Percentiles rank a stretch among this genome's conserved stretches.
Conservation (phyloP, 106 monocot species). For the Dendrobium catenatum region DNA sequence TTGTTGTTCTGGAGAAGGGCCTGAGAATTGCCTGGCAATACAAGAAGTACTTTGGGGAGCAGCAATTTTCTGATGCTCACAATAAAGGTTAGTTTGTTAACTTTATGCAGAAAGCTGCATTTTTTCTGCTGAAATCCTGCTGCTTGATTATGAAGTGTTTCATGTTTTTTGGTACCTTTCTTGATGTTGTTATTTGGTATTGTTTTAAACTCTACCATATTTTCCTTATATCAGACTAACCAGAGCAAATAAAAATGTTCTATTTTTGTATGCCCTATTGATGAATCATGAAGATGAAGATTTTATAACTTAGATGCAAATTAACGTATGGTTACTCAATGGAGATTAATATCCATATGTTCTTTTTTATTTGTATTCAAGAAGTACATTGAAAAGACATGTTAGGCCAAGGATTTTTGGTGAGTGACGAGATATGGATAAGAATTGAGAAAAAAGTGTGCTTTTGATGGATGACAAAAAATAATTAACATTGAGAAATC, state of each 20-base stretch:
- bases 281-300: background rate
- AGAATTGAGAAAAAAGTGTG: too few species aligned
- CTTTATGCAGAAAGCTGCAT: background rate
- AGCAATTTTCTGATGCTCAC: conserved; percentile 27
- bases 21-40: conserved; percentile 97
- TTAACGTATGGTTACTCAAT: too few species aligned
- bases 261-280: background rate
- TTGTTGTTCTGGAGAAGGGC: conserved; percentile 30
- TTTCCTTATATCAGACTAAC: background rate
- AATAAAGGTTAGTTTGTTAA: conserved; percentile 29
- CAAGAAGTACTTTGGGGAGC: conserved; percentile 86
- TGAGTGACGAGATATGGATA: too few species aligned
- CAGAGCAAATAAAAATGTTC: background rate
- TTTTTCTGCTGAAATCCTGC: conserved; percentile 1
- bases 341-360: too few species aligned
- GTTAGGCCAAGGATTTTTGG: too few species aligned
- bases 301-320: background rate
- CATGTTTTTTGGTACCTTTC: background rate
- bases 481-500: too few species aligned
- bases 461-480: too few species aligned
- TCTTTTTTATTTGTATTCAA: too few species aligned
- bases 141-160: background rate
- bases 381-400: too few species aligned
- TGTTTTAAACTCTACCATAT: background rate
- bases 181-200: background rate